phyloP scores from a whole-genome alignment of 805 yeast genomes.

The Debaryomyces castellii region DNA sequence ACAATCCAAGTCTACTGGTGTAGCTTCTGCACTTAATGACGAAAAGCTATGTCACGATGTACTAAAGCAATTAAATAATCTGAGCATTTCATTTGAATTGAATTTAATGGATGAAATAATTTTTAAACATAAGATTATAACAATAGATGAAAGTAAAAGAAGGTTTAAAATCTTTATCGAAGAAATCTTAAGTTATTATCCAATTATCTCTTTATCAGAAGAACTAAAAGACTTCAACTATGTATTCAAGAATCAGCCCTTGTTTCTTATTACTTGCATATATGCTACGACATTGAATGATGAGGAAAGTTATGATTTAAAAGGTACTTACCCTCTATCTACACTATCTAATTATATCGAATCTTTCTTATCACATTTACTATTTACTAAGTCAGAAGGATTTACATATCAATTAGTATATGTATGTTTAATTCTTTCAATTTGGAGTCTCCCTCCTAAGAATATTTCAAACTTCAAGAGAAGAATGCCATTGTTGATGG shows the following conservation, averaged over 20 bases:
- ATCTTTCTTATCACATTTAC: constrained; percentile 42
- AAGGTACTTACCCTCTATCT: background rate
- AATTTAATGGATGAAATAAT: constrained; percentile 33
- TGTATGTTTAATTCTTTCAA: constrained; percentile 43
- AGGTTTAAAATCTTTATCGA: constrained; percentile 35
- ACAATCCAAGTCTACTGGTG: background rate
- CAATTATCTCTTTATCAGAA: constrained; percentile 44
- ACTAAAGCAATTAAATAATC: too few relatives aligned
- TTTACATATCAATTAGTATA: constrained; percentile 42
- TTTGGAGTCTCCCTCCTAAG: constrained; percentile 56
- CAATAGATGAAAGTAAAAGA: constrained; percentile 30
- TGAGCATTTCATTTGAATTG: too few relatives aligned
- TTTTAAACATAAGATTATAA: constrained; percentile 29
- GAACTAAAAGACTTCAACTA: constrained; percentile 35
- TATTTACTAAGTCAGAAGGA: constrained; percentile 42
- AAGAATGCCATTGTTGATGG: constrained; percentile 48
- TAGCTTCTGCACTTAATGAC: background rate
- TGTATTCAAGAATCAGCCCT: constrained; percentile 42
- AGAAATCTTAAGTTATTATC: constrained; percentile 47
- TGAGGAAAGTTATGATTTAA: constrained; percentile 12
- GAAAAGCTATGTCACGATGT: too few relatives aligned
- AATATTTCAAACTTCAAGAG: constrained; percentile 53
- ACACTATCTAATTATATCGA: constrained; percentile 35
- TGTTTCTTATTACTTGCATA: constrained; percentile 42
- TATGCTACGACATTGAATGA: constrained; percentile 49